Evolutionary conservation across 2,329 filamentous ascomycete genomes (phyloP).

Genomic region (Aureobasidium uvarum): DNA sequence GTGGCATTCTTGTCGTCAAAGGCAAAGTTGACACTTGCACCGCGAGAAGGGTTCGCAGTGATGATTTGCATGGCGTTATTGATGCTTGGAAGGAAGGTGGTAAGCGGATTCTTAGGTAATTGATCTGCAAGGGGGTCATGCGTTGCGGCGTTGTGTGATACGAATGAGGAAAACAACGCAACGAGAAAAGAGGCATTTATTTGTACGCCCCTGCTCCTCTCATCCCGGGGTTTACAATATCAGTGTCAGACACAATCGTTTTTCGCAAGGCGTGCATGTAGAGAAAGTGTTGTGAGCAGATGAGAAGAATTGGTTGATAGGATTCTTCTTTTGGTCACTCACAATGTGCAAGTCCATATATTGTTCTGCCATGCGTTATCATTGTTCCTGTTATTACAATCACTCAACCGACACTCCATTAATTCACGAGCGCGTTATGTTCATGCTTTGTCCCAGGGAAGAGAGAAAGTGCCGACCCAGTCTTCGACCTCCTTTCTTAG

Average conservation of each 20-base stretch:
- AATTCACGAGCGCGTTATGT: constrained; percentile 4
- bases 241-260: not conserved
- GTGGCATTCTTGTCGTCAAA: not conserved
- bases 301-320: not conserved
- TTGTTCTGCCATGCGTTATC: constrained; percentile 9
- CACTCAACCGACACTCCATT: not conserved
- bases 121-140: constrained; percentile 3
- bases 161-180: not conserved
- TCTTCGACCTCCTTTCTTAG: constrained; percentile 71
- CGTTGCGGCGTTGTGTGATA: not conserved
- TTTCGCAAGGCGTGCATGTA: not conserved
- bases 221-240: not conserved
- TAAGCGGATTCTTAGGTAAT: constrained; percentile 14
- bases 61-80: constrained; percentile 17
- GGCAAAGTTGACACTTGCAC: not conserved
- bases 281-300: not conserved
- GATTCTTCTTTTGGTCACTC: not conserved
- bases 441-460: constrained; percentile 59
- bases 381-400: constrained; percentile 23
- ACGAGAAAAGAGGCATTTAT: constrained; percentile 12
- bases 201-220: not conserved
- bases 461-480: constrained; percentile 71
- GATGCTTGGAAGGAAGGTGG: not conserved
- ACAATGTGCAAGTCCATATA: constrained; percentile 1
- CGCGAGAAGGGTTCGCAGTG: not conserved